Evolutionary conservation across 2,329 filamentous ascomycete species (phyloP), one percentile per base, ranked within the genome.

Genomic region (Colletotrichum paranaense): DNA sequence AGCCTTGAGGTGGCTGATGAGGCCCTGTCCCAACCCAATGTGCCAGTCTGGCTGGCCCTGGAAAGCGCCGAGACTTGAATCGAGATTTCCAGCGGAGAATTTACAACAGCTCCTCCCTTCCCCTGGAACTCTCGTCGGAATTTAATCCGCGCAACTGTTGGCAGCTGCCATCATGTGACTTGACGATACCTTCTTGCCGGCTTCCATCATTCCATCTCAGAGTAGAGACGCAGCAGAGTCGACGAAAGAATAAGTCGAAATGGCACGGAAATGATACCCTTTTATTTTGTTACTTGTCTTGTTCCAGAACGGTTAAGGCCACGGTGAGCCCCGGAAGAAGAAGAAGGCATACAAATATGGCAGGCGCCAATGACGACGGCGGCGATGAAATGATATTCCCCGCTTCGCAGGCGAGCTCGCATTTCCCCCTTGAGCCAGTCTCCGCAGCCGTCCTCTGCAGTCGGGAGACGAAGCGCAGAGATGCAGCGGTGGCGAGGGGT

Each of bases 331-430:
- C 19, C 3, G 42, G 19, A n/a, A 49, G 38, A 42, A 38, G 14
- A 14, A 26, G 16, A 16, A 35, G 22, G 28, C 62, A 19, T 16
- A 28, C 26, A 53, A 16, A 35, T 2, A 53, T n/a, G 12, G 19
- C 32, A 5, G 26, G 30, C 22, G 58, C 14, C 2, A n/a, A n/a
- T 14, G 42, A 55, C 16, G 38, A 42, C 38, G 38, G 14, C 35
- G 35, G 35, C 8, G 38, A 7, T 42, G 38, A 8, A 6, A 42
- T 42, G 12, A 8, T 26, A 19, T 28, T 67, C 24, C 32, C 68
- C 5, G 59, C 75, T 8, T 81, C 82, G 19, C 88, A 89, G 68
- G 85, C 85, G 57, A 87, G 84, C 77, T 88, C 88, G 4, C 81
- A 82, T 79, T 86, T 81, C 79, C 81, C 76, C 6, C 77, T 83